Percentiles rank a stretch among this genome's conserved stretches.
These are phyloP conservation scores for Blastobotrys apis DNA, from an alignment of 1,139 yeast species.

Conservation along the genomic window DNA sequence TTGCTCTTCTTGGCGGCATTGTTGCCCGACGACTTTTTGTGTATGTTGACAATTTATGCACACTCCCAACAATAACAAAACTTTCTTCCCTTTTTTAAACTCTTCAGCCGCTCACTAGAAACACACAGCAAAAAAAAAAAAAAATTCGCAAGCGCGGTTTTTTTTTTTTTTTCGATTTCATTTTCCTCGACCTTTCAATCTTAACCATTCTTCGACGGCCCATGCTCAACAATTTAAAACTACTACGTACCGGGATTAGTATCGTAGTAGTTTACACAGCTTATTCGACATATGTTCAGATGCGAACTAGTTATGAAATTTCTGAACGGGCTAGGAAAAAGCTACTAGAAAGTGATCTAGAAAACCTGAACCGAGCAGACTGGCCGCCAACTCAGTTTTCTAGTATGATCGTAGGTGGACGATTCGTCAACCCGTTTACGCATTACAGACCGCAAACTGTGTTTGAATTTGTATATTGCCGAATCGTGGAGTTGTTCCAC, in stretches of 20 bases:
- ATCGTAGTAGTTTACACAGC: slow-evolving; percentile 60
- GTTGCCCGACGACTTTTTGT: too few relatives aligned
- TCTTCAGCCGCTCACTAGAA: neutral
- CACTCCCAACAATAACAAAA: too few relatives aligned
- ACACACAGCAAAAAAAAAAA: neutral
- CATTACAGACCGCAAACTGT: slow-evolving; percentile 88
- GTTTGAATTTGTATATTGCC: slow-evolving; percentile 72
- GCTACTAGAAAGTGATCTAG: slow-evolving; percentile 24
- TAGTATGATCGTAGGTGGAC: slow-evolving; percentile 61
- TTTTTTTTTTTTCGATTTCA: slow-evolving; percentile 2
- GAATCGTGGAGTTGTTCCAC: slow-evolving; percentile 67
- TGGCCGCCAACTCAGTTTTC: slow-evolving; percentile 35
- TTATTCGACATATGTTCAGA: slow-evolving; percentile 60
- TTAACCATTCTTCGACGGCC: neutral
- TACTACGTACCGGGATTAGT: slow-evolving; percentile 47
- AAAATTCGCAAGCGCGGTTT: neutral
- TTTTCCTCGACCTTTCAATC: neutral
- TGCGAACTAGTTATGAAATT: slow-evolving; percentile 54
- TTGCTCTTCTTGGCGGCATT: slow-evolving; percentile 3
- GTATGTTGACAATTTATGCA: neutral
- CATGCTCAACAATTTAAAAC: slow-evolving; percentile 3
- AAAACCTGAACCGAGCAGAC: slow-evolving; percentile 35
- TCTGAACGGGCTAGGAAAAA: slow-evolving; percentile 42
- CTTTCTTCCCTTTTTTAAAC: too few relatives aligned
- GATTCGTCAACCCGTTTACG: slow-evolving; percentile 86